Conservation (phyloP, 1,284 basidiomycete genomes). For the Ceratobasidium sp. region DNA sequence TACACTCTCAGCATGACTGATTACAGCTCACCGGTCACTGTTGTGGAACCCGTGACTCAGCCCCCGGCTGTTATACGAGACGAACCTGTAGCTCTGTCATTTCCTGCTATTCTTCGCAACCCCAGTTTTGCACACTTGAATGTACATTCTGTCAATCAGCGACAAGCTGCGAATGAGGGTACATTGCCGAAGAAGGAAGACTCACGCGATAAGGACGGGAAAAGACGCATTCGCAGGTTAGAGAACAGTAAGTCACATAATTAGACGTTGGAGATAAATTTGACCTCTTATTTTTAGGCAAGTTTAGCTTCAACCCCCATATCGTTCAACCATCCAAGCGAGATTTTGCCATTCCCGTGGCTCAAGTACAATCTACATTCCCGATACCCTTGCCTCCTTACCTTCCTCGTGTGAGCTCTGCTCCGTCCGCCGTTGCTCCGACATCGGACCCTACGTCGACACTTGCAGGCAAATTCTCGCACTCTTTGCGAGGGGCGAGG, state of each 20-base stretch:
- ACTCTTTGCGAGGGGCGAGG: conserved; percentile 74
- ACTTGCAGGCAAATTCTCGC: conserved; percentile 73
- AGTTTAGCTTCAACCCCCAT: conserved; percentile 71
- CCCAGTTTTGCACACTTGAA: conserved; percentile 62
- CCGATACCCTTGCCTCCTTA: conserved; percentile 73
- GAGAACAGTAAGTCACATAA: conserved; percentile 66
- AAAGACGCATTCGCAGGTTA: conserved; percentile 71
- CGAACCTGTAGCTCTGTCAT: conserved; percentile 64
- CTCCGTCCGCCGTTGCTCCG: conserved; percentile 55
- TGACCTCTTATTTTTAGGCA: conserved; percentile 54
- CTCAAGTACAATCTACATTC: conserved; percentile 63
- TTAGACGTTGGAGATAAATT: neutral
- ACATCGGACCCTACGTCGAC: conserved; percentile 56
- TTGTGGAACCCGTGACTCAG: neutral
- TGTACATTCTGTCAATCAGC: conserved; percentile 43
- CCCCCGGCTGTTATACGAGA: neutral
- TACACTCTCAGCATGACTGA: conserved; percentile 9
- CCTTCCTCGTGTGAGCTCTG: conserved; percentile 63
- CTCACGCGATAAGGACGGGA: conserved; percentile 64
- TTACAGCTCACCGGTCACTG: conserved; percentile 1
- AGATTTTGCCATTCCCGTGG: conserved; percentile 59
- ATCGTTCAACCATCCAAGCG: conserved; percentile 62
- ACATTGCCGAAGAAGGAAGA: conserved; percentile 52
- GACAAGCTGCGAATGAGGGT: conserved; percentile 41
- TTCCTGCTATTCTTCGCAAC: conserved; percentile 69